Evolutionary conservation across 345 rosid genomes (phyloP), one percentile per base, ranked within the genome.

Genomic region (Gossypium stocksii): DNA sequence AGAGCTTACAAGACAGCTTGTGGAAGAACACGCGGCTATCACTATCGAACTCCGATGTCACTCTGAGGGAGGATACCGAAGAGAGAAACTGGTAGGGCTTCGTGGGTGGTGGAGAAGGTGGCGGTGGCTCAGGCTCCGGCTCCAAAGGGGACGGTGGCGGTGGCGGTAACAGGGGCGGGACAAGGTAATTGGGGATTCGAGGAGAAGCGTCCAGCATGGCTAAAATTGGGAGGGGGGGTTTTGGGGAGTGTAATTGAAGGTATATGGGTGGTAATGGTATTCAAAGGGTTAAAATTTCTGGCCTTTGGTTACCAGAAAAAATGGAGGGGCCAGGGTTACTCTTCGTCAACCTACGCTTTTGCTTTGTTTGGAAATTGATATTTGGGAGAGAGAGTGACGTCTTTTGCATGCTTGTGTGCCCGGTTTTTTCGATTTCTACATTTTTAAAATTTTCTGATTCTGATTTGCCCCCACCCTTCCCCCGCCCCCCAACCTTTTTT

Each of bases 21-120:
- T 93, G 93, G 71, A 89, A 65, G 89, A 95, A 90, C 1, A 83
- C 45, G 74, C 90, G 86, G 84, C 80, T 82, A 3, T 93, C 96
- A 57, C 97, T 93, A 89, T 95, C 97, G 77, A 88, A 91, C 84
- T 95, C 99, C 7, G 97, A 86, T 63, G 98, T 91, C 11, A 92
- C 86, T 5, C 97, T 85, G 38, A 93, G 81, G 10, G 89, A 46
- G 3, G 82, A 69, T 71, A 78, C 1, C 27, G 49, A 68, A 66
- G 84, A 71, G 68, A 83, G 80, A 71, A 74, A 69, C 56, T 3
- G 12, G 81, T 70, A 2, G 80, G 70, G 25, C 38, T 72, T 70
- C 58, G 76, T 72, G 34, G 80, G 76, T 7, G 66, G 43, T 16
- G 76, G 64, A 1, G 77, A 73, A 12, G 74, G 70, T 16, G 56